These are phyloP conservation scores for Colletotrichum melonis DNA, from an alignment of 2,329 filamentous ascomycete genomes.

Conservation along the genomic window DNA sequence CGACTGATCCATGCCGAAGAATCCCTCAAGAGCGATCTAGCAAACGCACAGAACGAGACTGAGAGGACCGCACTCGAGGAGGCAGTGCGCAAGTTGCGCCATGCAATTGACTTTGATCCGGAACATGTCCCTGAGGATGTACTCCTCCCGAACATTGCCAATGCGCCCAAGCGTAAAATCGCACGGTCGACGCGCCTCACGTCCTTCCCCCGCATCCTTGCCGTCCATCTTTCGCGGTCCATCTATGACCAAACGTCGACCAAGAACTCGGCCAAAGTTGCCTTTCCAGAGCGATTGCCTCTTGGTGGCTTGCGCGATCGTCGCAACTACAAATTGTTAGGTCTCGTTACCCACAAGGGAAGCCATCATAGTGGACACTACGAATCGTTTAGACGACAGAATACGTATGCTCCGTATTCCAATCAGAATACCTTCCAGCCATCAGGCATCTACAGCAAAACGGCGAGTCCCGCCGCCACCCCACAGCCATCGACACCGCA, in stretches of 20 bases:
- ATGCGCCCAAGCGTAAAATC: conserved; percentile 85
- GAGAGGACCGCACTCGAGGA: conserved; percentile 68
- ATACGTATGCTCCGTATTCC: conserved; percentile 78
- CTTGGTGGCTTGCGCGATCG: conserved; percentile 83
- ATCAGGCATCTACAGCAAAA: conserved; percentile 77
- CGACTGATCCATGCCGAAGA: conserved; percentile 83
- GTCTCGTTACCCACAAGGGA: conserved; percentile 92
- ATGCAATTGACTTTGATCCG: conserved; percentile 82
- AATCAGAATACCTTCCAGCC: conserved; percentile 84
- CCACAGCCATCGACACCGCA: conserved; percentile 61
- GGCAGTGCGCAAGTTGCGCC: conserved; percentile 63
- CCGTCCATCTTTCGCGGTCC: conserved; percentile 91
- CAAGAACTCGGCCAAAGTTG: conserved; percentile 95
- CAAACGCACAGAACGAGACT: conserved; percentile 62
- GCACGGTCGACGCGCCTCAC: conserved; percentile 89
- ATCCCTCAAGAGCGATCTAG: conserved; percentile 69
- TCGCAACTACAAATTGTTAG: conserved; percentile 85
- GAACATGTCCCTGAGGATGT: conserved; percentile 81
- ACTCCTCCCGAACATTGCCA: conserved; percentile 77
- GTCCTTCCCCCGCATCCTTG: conserved; percentile 87
- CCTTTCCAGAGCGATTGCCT: conserved; percentile 88
- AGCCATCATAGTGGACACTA: conserved; percentile 98
- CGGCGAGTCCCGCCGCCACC: conserved; percentile 64
- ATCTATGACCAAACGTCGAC: conserved; percentile 88
- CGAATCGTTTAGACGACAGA: conserved; percentile 92